Percentiles rank a stretch among this genome's conserved stretches.
Evolutionary conservation across 1,284 basidiomycete genomes (phyloP).

Genomic region (Polyporus tsugae): DNA sequence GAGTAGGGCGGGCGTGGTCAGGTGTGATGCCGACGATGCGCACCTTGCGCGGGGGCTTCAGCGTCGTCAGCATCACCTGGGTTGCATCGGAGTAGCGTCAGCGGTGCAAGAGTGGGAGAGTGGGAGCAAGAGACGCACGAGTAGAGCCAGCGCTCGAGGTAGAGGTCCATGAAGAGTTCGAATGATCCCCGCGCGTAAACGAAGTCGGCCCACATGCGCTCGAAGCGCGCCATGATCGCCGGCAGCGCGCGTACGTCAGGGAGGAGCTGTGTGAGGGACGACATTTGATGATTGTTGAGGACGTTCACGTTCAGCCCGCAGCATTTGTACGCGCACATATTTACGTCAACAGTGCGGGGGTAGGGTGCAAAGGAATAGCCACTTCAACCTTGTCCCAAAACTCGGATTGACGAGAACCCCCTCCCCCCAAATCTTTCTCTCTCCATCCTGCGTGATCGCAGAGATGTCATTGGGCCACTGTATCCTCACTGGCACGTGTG

Average conservation of each 20-base stretch:
- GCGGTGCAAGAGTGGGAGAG: neutral
- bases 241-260: conserved; percentile 66
- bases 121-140: conserved; percentile 63
- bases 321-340: conserved; percentile 61
- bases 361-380: conserved; percentile 55
- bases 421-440: conserved; percentile 85
- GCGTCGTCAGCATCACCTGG: conserved; percentile 82
- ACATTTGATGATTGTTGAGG: conserved; percentile 84
- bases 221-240: conserved; percentile 81
- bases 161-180: conserved; percentile 80
- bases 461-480: conserved; percentile 99
- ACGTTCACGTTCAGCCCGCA: conserved; percentile 95
- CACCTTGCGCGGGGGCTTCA: conserved; percentile 72
- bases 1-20: conserved; percentile 88
- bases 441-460: conserved; percentile 61
- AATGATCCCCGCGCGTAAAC: conserved; percentile 72
- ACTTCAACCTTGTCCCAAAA: conserved; percentile 80
- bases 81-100: conserved; percentile 50
- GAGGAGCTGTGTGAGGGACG: conserved; percentile 82
- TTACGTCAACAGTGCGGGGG: neutral
- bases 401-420: conserved; percentile 94
- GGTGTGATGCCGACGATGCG: conserved; percentile 89
- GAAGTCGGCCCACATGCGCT: conserved; percentile 82
- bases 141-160: conserved; percentile 88
- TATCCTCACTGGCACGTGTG: conserved; percentile 74